Conservation (phyloP, 148 eudicot species). For the Rhododendron vialii region DNA sequence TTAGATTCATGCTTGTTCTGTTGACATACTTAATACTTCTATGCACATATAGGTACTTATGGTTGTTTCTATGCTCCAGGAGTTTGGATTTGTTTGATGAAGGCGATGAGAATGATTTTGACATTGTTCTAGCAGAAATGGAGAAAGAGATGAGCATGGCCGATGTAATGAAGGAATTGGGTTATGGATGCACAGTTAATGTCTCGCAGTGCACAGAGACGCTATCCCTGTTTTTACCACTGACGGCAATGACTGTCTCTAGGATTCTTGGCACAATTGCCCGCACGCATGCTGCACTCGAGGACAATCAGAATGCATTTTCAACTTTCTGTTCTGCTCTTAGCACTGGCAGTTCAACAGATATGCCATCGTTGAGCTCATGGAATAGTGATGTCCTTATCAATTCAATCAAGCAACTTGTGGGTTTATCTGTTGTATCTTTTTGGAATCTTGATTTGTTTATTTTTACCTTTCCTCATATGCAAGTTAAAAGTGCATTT, state of each 20-base stretch:
- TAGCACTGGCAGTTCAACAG: conserved; percentile 43
- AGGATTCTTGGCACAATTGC: conserved; percentile 71
- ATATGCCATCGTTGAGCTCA: conserved; percentile 53
- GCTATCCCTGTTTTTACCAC: conserved; percentile 64
- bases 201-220: conserved; percentile 79
- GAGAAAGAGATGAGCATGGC: conserved; percentile 85
- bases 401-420: conserved; percentile 84
- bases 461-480: not conserved
- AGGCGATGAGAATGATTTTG: conserved; percentile 61
- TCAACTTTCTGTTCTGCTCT: conserved; percentile 68
- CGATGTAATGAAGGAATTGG: conserved; percentile 81
- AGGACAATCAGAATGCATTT: conserved; percentile 51
- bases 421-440: conserved; percentile 30
- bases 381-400: conserved; percentile 80
- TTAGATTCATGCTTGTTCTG: not conserved
- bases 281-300: conserved; percentile 57
- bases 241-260: conserved; percentile 66
- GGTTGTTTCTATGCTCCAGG: conserved; percentile 33
- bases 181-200: conserved; percentile 78
- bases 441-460: not conserved
- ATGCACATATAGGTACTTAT: not conserved
- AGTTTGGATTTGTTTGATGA: conserved; percentile 54
- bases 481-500: not conserved
- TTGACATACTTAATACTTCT: not conserved
- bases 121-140: conserved; percentile 77